Percentiles rank a stretch among this genome's conserved stretches.
phyloP scores from a whole-genome alignment of 2,329 filamentous ascomycete genomes.

The Fusarium lyarnte region DNA sequence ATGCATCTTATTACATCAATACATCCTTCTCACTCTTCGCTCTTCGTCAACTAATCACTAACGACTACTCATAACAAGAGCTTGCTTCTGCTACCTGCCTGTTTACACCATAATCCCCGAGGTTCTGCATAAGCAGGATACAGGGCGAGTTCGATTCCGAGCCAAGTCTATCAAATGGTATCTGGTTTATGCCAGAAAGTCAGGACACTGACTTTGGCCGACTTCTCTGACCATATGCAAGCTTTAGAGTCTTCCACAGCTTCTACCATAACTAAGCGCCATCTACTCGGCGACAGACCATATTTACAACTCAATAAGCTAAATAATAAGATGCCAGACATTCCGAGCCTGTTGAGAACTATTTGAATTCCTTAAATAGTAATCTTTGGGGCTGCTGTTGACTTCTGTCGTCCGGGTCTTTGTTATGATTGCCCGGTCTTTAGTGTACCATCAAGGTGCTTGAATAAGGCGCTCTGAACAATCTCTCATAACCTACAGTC shows the following conservation, averaged over 20 bases:
- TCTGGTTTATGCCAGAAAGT: neutral
- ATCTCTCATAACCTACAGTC: neutral
- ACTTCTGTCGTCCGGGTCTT: neutral
- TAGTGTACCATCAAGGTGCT: neutral
- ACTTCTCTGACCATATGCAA: neutral
- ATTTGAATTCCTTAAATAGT: neutral
- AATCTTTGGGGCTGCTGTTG: neutral
- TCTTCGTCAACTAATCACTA: neutral
- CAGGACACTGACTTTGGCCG: too few relatives aligned
- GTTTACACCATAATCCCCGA: neutral
- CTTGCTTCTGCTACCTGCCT: slow-evolving; percentile 11
- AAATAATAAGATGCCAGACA: neutral
- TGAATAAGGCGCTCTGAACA: neutral
- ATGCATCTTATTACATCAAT: neutral
- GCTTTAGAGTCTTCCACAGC: neutral
- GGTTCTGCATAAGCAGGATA: neutral
- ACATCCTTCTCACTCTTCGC: neutral
- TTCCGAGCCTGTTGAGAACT: neutral
- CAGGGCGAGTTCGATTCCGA: neutral
- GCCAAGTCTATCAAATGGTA: neutral
- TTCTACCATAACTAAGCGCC: neutral
- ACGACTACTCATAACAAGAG: neutral
- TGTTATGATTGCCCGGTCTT: neutral
- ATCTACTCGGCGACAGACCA: neutral
- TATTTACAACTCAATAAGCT: neutral